Evolutionary conservation across 495 filamentous ascomycete genomes (phyloP), one percentile per base, ranked within the genome.

Genomic region (Parmelia sp.): DNA sequence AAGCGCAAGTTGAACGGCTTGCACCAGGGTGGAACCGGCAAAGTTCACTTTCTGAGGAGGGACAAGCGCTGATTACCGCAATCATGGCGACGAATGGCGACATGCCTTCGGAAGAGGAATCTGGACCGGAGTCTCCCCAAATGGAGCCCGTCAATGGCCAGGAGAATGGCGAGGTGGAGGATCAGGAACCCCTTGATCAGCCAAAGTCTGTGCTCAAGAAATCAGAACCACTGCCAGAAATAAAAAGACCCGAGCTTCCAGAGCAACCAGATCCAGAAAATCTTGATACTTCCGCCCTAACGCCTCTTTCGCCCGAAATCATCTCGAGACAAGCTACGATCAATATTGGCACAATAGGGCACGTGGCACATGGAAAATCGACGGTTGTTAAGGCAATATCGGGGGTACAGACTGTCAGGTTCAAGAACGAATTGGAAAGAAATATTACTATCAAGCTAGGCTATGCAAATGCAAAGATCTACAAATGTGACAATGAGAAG

Each of bases 391-490:
- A 98, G 83, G 94, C 94, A 62, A 97, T 98, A 68, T 97, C 94
- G 0, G 95, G 94, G 57, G 94, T 98, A 35, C 94, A 98, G 82
- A 98, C 94, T 19, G 94, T 98, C 71, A 85, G 94, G 65, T 98
- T 98, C 83, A 98, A 98, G 87, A 98, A 96, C 78, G 94, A 98
- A 77, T 79, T 97, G 76, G 94, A 97, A 79, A 83, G 94, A 69
- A 98, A 98, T 73, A 98, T 98, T 72, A 98, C 94, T 64, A 98
- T 98, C 80, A 98, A 98, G 85, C 85, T 98, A 73, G 94, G 94
- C 74, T 98, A 98, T 75, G 94, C 94, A 73, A 98, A 98, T 76
- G 94, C 94, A 66, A 98, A 98, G 78, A 90, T 98, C 78, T 98
- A 98, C 85, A 92, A 97, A 83, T 98, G 94, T 75, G 90, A 96